A percentile compares a stretch with the other conserved stretches of the same genome.
Evolutionary conservation across 352 stramenopile species (phyloP).

Genomic region (Pythium rhizo-oryzae): DNA sequence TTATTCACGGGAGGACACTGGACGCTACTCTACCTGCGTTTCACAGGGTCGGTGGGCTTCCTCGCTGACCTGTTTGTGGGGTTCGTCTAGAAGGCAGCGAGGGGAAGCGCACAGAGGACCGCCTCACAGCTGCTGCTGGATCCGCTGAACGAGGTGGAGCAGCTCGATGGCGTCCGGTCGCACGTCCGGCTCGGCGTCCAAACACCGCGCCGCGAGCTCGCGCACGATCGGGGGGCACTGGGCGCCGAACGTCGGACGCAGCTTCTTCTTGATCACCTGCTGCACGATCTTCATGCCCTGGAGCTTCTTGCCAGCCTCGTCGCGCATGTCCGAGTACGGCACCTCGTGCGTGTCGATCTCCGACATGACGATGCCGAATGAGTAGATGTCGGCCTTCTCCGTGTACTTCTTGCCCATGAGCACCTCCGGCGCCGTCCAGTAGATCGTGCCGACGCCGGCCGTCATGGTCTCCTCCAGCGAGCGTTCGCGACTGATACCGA

Average conservation of each 20-base stretch:
- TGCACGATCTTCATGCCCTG: slow-evolving; percentile 86
- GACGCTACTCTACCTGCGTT: background rate
- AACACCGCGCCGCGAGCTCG: slow-evolving; percentile 61
- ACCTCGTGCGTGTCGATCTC: slow-evolving; percentile 27
- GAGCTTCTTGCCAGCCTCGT: slow-evolving; percentile 72
- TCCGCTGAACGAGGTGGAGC: slow-evolving; percentile 52
- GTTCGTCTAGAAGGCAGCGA: background rate
- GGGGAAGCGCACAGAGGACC: background rate
- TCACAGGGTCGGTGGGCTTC: background rate
- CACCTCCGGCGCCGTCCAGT: slow-evolving; percentile 30
- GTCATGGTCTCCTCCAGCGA: slow-evolving; percentile 86
- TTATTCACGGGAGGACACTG: background rate
- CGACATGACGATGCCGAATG: slow-evolving; percentile 16
- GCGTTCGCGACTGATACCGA: slow-evolving; percentile 68
- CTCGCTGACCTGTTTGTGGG: background rate
- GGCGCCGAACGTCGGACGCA: slow-evolving; percentile 61
- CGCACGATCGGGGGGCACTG: slow-evolving; percentile 57
- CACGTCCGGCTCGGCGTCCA: slow-evolving; percentile 66
- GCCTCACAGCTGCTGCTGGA: slow-evolving; percentile 27
- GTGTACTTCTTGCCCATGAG: slow-evolving; percentile 36
- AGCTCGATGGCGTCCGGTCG: slow-evolving; percentile 71
- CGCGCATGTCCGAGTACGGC: slow-evolving; percentile 52
- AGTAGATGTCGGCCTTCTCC: slow-evolving; percentile 20
- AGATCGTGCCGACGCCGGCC: slow-evolving; percentile 77
- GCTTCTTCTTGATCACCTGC: slow-evolving; percentile 68